Conservation (phyloP, 352 stramenopile genomes). For the Phytophthora fragariae region DNA sequence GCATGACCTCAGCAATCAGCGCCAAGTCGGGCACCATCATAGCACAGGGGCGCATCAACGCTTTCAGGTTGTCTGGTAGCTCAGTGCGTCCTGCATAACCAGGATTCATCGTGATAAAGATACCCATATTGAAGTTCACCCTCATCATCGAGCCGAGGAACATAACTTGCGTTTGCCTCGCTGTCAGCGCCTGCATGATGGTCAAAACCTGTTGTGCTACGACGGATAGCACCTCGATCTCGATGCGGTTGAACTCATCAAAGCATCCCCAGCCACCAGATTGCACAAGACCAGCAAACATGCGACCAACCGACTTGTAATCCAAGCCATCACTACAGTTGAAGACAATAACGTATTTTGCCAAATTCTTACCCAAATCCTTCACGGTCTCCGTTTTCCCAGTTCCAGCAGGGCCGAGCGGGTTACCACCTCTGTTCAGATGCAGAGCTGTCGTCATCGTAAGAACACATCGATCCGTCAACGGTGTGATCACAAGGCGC, state of each 20-base stretch:
- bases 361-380: slow-evolving; percentile 94
- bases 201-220: slow-evolving; percentile 93
- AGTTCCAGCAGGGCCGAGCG: slow-evolving; percentile 91
- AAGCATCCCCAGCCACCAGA: slow-evolving; percentile 95
- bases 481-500: slow-evolving; percentile 92
- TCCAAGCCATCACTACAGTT: slow-evolving; percentile 95
- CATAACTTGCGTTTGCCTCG: slow-evolving; percentile 77
- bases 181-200: slow-evolving; percentile 89
- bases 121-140: slow-evolving; percentile 91
- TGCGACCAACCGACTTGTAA: slow-evolving; percentile 94
- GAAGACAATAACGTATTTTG: slow-evolving; percentile 96
- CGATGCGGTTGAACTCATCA: slow-evolving; percentile 97
- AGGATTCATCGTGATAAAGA: slow-evolving; percentile 94
- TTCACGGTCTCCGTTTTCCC: slow-evolving; percentile 96
- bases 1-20: slow-evolving; percentile 89
- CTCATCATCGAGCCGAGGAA: slow-evolving; percentile 90
- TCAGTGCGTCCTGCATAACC: slow-evolving; percentile 93
- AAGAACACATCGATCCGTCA: slow-evolving; percentile 94
- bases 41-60: slow-evolving; percentile 84
- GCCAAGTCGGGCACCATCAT: slow-evolving; percentile 92
- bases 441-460: slow-evolving; percentile 95
- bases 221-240: slow-evolving; percentile 95
- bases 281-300: slow-evolving; percentile 94
- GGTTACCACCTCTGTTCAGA: slow-evolving; percentile 92
- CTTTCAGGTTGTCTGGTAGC: slow-evolving; percentile 89